Evolutionary conservation across 352 stramenopile genomes (phyloP), one percentile per base, ranked within the genome.

Genomic region (Peronosclerospora sorghi): DNA sequence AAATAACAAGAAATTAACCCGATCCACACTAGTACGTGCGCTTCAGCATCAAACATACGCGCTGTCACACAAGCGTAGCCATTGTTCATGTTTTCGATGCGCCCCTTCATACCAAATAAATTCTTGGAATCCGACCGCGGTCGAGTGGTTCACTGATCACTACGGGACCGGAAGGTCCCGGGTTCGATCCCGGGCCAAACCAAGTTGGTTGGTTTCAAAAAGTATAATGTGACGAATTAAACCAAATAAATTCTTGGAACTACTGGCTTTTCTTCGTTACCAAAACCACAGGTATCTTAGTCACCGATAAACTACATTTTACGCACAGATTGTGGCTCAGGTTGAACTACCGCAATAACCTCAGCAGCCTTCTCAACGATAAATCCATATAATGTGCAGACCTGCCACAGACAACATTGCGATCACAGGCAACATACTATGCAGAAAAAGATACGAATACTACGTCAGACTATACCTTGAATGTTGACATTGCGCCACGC

Each of bases 11-110:
- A 13, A 6, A 28, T 54, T 43, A 63, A 83, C 75, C 76, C 80
- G 41, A 70, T 89, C 80, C 80, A 92, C 0, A 73, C 80, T 17
- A 90, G 38, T n/a, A 90, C 68, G 30, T 92, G 80, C n/a, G 76
- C 64, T 45, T 92, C 80, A 10, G 80, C 80, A 45, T 83, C 65
- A 55, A 90, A 84, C 73, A 92, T 90, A 30, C 80, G n/a, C n/a
- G n/a, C n/a, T n/a, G n/a, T n/a, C n/a, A n/a, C n/a, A n/a, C n/a
- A n/a, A n/a, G n/a, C n/a, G 77, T 87, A 92, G 35, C 74, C 71
- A 41, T 92, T 92, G 61, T 88, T 84, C 12, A 89, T 71, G 53
- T 92, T 92, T 48, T 90, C 77, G 73, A 88, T 88, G 15, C 77
- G 77, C 5, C 77, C 80, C 49, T 92, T 92, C 66, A 90, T 85